Base-by-base conservation (phyloP, 352 stramenopile genomes). In the Phytophthora kernoviae region DNA sequence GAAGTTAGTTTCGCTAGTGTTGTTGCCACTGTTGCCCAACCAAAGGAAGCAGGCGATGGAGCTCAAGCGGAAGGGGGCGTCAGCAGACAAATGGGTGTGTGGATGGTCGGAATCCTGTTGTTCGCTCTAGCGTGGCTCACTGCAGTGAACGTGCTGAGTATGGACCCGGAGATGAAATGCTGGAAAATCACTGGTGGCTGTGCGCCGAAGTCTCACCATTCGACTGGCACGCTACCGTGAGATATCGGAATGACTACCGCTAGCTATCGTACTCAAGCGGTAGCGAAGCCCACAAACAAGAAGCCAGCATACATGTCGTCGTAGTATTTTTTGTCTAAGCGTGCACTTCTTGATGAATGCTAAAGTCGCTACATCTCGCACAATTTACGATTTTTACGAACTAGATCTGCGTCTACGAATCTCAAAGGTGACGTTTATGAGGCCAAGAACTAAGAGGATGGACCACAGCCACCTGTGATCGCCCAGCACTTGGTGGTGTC, bases 181-280 rank as follows among this genome's bases (percentile, higher is more conserved):
- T 86, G 76, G 71, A 63, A 67, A 14, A 79, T 93, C 58, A 84
- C 74, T 0, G 84, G 84, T 33, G 84, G 81, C 4, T 88, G 77
- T 26, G 72, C 67, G 21, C 70, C 68, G 22, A 41, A 36, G 20
- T 54, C 49, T 37, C 22, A 61, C n/a, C 20, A 20, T 26, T 34
- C 12, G 11, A 34, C 8, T 34, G 33, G 24, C 6, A 30, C 3
- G 3, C 24, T 7, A 30, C 24, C 24, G 3, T 30, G 24, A 30
- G 24, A 6, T 30, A 30, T 30, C 24, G 6, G 6, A 6, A 30
- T n/a, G n/a, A n/a, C n/a, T n/a, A n/a, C n/a, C n/a, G n/a, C n/a
- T n/a, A n/a, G n/a, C n/a, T n/a, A n/a, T 30, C 6, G 24, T 30
- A 30, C 6, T 30, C 3, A 30, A 30, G 24, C 6, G 24, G 3